phyloP scores from a whole-genome alignment of 2,329 filamentous ascomycete genomes.

The Aspergillus sojae region DNA sequence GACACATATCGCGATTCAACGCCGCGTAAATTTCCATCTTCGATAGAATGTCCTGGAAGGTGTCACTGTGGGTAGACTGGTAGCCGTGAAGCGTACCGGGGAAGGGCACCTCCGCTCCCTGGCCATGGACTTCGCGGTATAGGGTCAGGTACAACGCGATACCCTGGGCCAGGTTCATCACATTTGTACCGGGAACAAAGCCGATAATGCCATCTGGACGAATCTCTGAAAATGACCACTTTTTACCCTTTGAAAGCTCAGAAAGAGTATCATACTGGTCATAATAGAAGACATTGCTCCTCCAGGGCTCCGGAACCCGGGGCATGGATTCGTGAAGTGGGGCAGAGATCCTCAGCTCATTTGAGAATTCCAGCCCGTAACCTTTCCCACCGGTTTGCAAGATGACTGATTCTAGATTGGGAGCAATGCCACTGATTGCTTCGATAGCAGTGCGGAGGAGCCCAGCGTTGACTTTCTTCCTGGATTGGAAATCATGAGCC shows the following conservation, averaged over 20 bases:
- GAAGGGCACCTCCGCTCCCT: too few species aligned
- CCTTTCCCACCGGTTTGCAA: conserved; percentile 43
- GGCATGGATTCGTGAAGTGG: conserved; percentile 32
- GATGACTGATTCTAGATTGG: conserved; percentile 22
- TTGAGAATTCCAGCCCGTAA: conserved; percentile 42
- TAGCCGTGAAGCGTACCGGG: too few species aligned
- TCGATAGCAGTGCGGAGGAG: too few species aligned
- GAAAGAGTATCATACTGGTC: conserved; percentile 26
- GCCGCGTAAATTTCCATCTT: conserved; percentile 29
- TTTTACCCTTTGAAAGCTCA: conserved; percentile 22
- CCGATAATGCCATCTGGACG: conserved; percentile 31
- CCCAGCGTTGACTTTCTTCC: accelerated
- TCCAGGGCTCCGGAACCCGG: conserved; percentile 29
- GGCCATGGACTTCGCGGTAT: conserved; percentile 26
- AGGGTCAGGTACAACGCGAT: conserved; percentile 28
- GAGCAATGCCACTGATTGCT: too few species aligned
- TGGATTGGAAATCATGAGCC: too few species aligned
- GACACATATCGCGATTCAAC: conserved; percentile 25
- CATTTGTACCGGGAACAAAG: conserved; percentile 26
- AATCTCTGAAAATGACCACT: conserved; percentile 37
- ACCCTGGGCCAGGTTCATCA: conserved; percentile 27
- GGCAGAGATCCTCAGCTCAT: conserved; percentile 26
- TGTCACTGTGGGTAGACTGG: conserved; percentile 9
- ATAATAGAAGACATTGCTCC: conserved; percentile 33
- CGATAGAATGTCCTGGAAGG: conserved; percentile 29